These are phyloP conservation scores for Telfairia occidentalis DNA, from an alignment of 331 rosid genomes.

Conservation along the genomic window DNA sequence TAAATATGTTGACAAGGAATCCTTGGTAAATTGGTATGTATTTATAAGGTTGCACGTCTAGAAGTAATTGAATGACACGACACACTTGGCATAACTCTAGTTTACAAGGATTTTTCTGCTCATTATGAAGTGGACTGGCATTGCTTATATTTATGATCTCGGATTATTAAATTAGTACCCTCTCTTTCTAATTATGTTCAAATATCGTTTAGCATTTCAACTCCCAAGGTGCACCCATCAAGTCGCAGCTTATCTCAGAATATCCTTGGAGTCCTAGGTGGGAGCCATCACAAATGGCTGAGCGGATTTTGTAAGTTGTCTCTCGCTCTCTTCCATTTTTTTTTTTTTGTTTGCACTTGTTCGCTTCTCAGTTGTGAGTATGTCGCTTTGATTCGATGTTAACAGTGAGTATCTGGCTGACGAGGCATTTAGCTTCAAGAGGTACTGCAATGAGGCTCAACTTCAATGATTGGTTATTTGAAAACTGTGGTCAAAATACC, in stretches of 20 bases:
- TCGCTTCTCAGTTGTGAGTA: background rate
- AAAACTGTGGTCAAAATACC: conserved; percentile 8
- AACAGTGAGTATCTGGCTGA: conserved; percentile 66
- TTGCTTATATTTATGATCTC: background rate
- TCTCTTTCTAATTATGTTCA: conserved; percentile 8
- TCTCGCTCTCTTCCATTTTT: background rate
- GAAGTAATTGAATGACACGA: background rate
- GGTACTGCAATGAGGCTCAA: conserved; percentile 59
- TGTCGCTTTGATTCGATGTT: conserved; percentile 11
- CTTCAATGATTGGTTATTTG: conserved; percentile 25
- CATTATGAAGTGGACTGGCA: background rate
- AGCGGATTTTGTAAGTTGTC: conserved; percentile 49
- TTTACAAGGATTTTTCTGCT: background rate
- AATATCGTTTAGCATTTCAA: conserved; percentile 46
- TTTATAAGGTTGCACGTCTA: background rate
- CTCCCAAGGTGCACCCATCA: conserved; percentile 57
- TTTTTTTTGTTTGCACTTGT: background rate
- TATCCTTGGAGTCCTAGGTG: conserved; percentile 94
- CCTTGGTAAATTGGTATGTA: background rate
- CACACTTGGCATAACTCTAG: background rate
- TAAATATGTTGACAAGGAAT: background rate
- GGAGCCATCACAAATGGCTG: conserved; percentile 62
- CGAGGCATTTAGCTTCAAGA: conserved; percentile 71
- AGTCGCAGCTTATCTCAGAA: conserved; percentile 39
- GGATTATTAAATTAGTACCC: background rate